These are phyloP conservation scores for Pyrenula massariospora DNA, from an alignment of 495 filamentous ascomycete species.

Conservation along the genomic window DNA sequence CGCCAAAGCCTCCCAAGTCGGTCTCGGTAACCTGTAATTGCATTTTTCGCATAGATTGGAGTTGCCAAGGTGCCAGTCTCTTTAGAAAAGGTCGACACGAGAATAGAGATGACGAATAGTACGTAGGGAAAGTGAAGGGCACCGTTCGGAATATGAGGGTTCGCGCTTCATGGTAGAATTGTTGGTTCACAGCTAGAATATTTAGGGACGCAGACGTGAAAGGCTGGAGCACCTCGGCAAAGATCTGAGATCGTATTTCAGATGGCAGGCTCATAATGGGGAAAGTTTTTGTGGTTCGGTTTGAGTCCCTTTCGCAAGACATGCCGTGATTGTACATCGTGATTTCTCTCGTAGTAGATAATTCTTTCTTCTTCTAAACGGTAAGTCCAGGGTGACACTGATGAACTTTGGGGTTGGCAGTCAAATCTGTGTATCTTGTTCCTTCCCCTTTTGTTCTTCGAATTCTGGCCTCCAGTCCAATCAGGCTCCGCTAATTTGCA, in stretches of 20 bases:
- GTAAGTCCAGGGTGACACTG: too few species aligned
- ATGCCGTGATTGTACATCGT: too few species aligned
- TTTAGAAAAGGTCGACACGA: neutral
- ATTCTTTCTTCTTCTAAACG: too few species aligned
- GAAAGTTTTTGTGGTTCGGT: too few species aligned
- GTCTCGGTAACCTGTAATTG: neutral
- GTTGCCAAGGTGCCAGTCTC: neutral
- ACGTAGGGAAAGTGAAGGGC: slow-evolving; percentile 42
- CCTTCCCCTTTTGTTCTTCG: too few species aligned
- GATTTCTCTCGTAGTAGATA: too few species aligned
- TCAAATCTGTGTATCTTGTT: too few species aligned
- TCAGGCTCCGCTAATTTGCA: too few species aligned
- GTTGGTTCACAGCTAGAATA: neutral
- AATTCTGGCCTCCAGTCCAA: too few species aligned
- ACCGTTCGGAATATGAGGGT: slow-evolving; percentile 41
- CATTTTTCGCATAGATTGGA: neutral
- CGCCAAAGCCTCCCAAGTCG: neutral
- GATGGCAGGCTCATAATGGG: slow-evolving; percentile 2
- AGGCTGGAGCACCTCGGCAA: neutral
- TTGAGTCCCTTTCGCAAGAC: too few species aligned
- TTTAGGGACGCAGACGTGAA: neutral
- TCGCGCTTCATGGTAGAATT: slow-evolving; percentile 34
- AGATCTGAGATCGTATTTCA: slow-evolving; percentile 1
- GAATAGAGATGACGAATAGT: slow-evolving; percentile 32
- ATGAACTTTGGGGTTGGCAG: too few species aligned